Evolutionary conservation across 1,139 yeast species (phyloP), one percentile per base, ranked within the genome.

Genomic region (Hansenula sp.): DNA sequence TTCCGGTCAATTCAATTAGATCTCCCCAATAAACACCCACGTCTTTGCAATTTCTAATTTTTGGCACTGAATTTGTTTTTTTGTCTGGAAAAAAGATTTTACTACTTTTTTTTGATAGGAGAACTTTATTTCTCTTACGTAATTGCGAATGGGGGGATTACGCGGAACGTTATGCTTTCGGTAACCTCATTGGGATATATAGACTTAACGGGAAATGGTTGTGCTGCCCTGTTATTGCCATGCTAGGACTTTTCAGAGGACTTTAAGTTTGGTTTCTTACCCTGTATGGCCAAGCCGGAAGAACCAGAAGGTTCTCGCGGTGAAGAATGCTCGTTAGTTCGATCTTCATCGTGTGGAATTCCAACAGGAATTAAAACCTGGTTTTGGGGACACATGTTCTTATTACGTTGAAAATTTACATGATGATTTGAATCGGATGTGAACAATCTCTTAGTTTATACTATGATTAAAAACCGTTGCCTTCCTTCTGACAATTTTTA

Each of bases 391-490:
- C 25, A 21, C 25, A 21, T 21, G 25, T 21, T 21, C 25, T 21
- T 21, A 5, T 6, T 9, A 21, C 11, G 16, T 17, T 25, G 7
- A 31, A 38, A 30, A 19, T 15, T 31, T 33, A 12, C 13, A 53
- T 60, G 63, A 60, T 60, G 63, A 59, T 48, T 53, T 41, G 41
- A 51, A 47, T 47, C 53, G 59, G 25, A 58, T 55, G 63, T 60
- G 63, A 60, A 60, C 63, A 60, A 60, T 60, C 63, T 57, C 63
- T 59, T 56, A 59, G 59, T 50, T 33, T 39, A 42, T 44, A 49
- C 61, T 36, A 51, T 57, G 63, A 59, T 59, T 60, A 58, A 49
- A 58, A 60, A 55, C 48, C 61, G 61, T 54, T 57, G 63, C 63
- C 59, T 60, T 57, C 59, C 60, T 57, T 54, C 63, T 60, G 63